Evolutionary conservation across 441 rosid genomes (phyloP).

Genomic region (Eruca vesicaria): DNA sequence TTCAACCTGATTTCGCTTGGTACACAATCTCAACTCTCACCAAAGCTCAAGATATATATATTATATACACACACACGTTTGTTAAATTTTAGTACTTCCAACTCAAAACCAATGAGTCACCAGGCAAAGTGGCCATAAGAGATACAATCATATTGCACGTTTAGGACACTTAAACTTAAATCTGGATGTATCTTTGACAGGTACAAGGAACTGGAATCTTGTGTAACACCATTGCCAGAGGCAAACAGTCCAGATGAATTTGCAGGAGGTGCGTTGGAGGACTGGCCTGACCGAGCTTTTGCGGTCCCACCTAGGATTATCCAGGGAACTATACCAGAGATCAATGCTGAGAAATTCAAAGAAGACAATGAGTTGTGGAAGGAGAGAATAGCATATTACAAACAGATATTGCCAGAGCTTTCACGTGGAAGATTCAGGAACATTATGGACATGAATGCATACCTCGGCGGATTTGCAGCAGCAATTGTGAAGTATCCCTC

Average conservation of each 20-base stretch:
- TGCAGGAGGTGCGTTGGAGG: conserved; percentile 81
- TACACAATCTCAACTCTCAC: conserved; percentile 31
- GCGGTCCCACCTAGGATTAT: conserved; percentile 77
- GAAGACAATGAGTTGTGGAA: conserved; percentile 77
- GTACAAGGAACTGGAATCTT: conserved; percentile 76
- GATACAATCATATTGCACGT: not conserved
- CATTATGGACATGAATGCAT: conserved; percentile 73
- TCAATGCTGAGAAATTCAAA: conserved; percentile 51
- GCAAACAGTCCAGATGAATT: conserved; percentile 65
- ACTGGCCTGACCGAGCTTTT: conserved; percentile 83
- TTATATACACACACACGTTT: not conserved
- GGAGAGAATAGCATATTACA: conserved; percentile 62
- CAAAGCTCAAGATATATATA: not conserved
- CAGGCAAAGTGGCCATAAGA: not conserved
- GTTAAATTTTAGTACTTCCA: not conserved
- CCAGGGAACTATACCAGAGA: conserved; percentile 61
- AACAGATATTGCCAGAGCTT: conserved; percentile 50
- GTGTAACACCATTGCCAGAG: conserved; percentile 81
- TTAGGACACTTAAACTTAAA: not conserved
- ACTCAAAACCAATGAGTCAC: not conserved
- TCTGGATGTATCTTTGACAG: conserved; percentile 37
- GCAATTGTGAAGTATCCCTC: conserved; percentile 49
- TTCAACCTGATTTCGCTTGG: conserved; percentile 77
- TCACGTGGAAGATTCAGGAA: conserved; percentile 65
- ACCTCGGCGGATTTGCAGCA: conserved; percentile 66